Percentiles rank a stretch among this genome's conserved stretches.
phyloP scores from a whole-genome alignment of 2,329 filamentous ascomycete genomes.

The Ophiocordyceps camponoti-saundersi region DNA sequence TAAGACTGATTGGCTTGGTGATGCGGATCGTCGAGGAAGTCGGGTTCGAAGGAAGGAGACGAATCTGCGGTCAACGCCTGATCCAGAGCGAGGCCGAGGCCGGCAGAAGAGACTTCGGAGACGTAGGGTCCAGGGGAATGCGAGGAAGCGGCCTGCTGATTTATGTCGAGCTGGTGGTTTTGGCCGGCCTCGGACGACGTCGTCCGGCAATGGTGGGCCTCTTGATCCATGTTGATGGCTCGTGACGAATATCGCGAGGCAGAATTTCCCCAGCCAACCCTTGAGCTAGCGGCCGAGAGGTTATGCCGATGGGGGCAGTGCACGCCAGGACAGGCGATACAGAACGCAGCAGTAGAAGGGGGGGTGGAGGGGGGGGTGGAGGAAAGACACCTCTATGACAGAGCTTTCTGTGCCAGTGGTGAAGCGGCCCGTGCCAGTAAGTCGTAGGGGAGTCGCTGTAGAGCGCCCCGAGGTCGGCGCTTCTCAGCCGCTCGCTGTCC shows the following conservation, averaged over 20 bases:
- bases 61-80: slow-evolving; percentile 23
- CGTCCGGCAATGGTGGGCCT: slow-evolving; percentile 35
- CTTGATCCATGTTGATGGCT: slow-evolving; percentile 22
- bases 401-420: not conserved
- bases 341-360: slow-evolving; percentile 4
- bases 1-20: slow-evolving; percentile 18
- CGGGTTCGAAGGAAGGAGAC: slow-evolving; percentile 23
- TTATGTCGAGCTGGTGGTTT: slow-evolving; percentile 42
- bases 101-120: slow-evolving; percentile 27
- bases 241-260: slow-evolving; percentile 16
- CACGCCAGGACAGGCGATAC: slow-evolving; percentile 7
- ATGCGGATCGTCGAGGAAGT: slow-evolving; percentile 29
- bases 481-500: not conserved
- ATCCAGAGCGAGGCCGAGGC: slow-evolving; percentile 43
- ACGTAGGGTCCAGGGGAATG: slow-evolving; percentile 41
- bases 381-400: slow-evolving; percentile 1
- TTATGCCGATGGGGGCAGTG: slow-evolving; percentile 8
- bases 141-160: slow-evolving; percentile 37
- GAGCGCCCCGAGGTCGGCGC: not conserved
- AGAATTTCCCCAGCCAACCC: slow-evolving; percentile 26
- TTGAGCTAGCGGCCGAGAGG: slow-evolving; percentile 21
- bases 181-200: slow-evolving; percentile 26
- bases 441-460: not conserved
- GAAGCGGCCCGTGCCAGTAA: not conserved
- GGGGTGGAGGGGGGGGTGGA: not conserved